phyloP scores from a whole-genome alignment of 139 green algal genomes.

The Bryopsis sp. region DNA sequence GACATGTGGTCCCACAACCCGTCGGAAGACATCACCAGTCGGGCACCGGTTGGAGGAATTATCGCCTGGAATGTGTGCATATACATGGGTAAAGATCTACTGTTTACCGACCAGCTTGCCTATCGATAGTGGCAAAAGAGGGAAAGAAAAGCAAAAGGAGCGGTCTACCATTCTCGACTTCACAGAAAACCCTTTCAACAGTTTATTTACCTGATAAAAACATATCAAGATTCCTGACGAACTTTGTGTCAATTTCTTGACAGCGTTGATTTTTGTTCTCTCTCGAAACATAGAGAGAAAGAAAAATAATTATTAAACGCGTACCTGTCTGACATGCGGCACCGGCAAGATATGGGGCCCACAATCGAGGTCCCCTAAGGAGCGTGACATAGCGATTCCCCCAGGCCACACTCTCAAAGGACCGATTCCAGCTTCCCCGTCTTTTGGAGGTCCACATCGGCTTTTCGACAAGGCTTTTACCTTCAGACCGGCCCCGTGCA shows the following conservation, averaged over 20 bases:
- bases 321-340: constrained; percentile 75
- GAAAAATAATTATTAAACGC: not conserved
- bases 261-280: not conserved
- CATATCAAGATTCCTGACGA: not conserved
- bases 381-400: constrained; percentile 73
- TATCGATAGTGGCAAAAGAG: too few relatives aligned
- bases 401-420: constrained; percentile 84
- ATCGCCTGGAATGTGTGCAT: too few relatives aligned
- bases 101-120: too few relatives aligned
- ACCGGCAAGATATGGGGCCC: constrained; percentile 68
- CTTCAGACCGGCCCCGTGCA: constrained; percentile 37
- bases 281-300: not conserved
- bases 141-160: not conserved
- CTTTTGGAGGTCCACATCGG: constrained; percentile 44
- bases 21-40: constrained; percentile 5
- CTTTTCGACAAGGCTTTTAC: constrained; percentile 50
- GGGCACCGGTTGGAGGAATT: not conserved
- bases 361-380: constrained; percentile 80
- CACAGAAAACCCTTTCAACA: not conserved
- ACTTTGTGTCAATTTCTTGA: not conserved
- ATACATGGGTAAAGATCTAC: too few relatives aligned
- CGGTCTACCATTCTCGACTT: not conserved
- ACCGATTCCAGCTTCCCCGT: constrained; percentile 57
- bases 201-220: not conserved
- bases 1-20: constrained; percentile 14